Evolutionary conservation across 306 rosid genomes (phyloP), one percentile per base, ranked within the genome.

Genomic region (Acacia crassicarpa): DNA sequence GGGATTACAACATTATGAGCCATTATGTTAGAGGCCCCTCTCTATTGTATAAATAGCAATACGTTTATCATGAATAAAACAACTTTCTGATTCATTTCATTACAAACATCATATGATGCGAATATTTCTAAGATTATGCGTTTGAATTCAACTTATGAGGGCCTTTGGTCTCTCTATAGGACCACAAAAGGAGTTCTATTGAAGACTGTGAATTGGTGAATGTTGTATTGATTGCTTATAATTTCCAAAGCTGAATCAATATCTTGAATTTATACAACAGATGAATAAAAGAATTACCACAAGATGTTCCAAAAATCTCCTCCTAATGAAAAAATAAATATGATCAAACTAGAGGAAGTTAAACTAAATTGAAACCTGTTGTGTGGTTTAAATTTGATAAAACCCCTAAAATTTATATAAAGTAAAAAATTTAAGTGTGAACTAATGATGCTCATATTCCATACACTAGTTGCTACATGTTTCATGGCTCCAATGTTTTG

Each of bases 81-180:
- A n/a, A n/a, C n/a, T n/a, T n/a, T n/a, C n/a, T n/a, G n/a, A n/a
- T n/a, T n/a, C n/a, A n/a, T n/a, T n/a, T n/a, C n/a, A n/a, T n/a
- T n/a, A n/a, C n/a, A n/a, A n/a, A 30, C 25, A 46, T 41, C 27
- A 53, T 72, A 54, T 67, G 38, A 77, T 72, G 67, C 67, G 44
- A 71, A 77, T 63, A 40, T 53, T 70, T 40, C 76, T 23, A 70
- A 84, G 53, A 38, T 66, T 23, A 19, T 22, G 51, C 45, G 35
- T 45, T 23, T 84, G 56, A 59, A 62, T 70, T 84, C 41, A 80
- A 79, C 77, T 59, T 59, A 59, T 9, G 66, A 59, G 33, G 33
- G 66, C 66, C 66, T 59, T 10, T n/a, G 33, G 51, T 22, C 74
- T 43, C 74, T n/a, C 10, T 17, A 9, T 43, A 67, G 8, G 48